Conservation (phyloP, 305 asterid genomes). For the Lippia alba region DNA sequence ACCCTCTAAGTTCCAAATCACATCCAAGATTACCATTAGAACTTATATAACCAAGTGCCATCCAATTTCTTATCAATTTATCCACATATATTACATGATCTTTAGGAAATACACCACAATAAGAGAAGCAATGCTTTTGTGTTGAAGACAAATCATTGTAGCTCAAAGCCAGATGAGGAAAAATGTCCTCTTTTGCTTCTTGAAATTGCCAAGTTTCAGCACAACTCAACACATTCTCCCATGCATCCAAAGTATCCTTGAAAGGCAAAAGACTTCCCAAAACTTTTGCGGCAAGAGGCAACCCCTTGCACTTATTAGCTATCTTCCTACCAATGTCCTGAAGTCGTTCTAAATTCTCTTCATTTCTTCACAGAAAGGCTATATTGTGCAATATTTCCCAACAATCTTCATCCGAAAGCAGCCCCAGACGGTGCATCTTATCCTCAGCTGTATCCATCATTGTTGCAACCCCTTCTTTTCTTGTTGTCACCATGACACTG, state of each 20-base stretch:
- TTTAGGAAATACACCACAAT: constrained; percentile 40
- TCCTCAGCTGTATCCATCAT: constrained; percentile 11
- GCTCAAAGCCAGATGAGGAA: constrained; percentile 33
- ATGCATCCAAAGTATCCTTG: constrained; percentile 21
- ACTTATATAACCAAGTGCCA: constrained; percentile 38
- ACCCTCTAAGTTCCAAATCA: constrained; percentile 2
- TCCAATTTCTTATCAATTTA: constrained; percentile 32
- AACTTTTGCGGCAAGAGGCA: constrained; percentile 30
- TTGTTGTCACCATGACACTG: constrained; percentile 39
- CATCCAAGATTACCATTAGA: constrained; percentile 10
- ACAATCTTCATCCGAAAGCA: constrained; percentile 13
- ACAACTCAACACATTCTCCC: constrained; percentile 25
- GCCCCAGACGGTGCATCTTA: background rate
- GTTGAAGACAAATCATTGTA: constrained; percentile 27
- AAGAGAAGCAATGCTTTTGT: constrained; percentile 29
- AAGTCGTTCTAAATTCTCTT: constrained; percentile 13
- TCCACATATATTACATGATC: constrained; percentile 28
- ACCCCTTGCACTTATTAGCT: background rate
- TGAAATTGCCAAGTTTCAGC: constrained; percentile 22
- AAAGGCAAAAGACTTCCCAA: constrained; percentile 24
- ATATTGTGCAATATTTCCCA: constrained; percentile 21
- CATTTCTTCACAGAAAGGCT: constrained; percentile 20
- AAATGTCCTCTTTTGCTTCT: constrained; percentile 2
- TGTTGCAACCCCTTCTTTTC: constrained; percentile 28
- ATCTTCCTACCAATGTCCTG: constrained; percentile 21